Evolutionary conservation across 75 land plant genomes (phyloP), one percentile per base, ranked within the genome.

Genomic region (Cryptomeria japonica): DNA sequence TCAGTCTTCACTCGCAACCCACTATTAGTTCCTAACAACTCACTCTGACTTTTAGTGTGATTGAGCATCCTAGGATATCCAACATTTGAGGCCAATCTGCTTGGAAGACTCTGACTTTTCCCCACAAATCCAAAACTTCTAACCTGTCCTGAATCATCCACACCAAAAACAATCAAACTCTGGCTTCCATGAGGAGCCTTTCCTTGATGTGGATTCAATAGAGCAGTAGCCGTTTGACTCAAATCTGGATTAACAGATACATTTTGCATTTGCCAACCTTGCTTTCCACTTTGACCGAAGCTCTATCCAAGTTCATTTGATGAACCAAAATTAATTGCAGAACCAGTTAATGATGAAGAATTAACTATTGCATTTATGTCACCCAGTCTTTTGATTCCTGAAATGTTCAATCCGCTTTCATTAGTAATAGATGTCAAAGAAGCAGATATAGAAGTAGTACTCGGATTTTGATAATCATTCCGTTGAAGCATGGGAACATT

Each of bases 1-100:
- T 93, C 92, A 85, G 88, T 85, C 87, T 93, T 93, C 53, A 93
- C 90, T 72, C 16, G 83, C 86, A 70, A 49, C 12, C 36, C 78
- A 75, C 39, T 53, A 88, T 84, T 87, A 82, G 51, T 85, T 25
- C 32, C 58, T 58, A 19, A 36, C 1, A 80, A 34, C 39, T 80
- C 91, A 38, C 55, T 85, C 51, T 87, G 83, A 55, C 36, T 89
- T 10, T 55, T 16, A 44, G 87, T 87, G 51, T 75, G 68, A 15
- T 28, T 49, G 36, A 41, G 14, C 2, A 44, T 44, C 41, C 31
- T 41, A 22, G 84, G 86, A 56, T 88, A 88, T 83, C 90, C 92
- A 88, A 85, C 92, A 87, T 93, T 91, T 1, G 92, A 87, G 15
- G 91, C 92, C 88, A 92, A 92, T 0, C 93, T 89, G 89, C 92